phyloP scores from a whole-genome alignment of 331 rosid species.

The Malus hybrid region DNA sequence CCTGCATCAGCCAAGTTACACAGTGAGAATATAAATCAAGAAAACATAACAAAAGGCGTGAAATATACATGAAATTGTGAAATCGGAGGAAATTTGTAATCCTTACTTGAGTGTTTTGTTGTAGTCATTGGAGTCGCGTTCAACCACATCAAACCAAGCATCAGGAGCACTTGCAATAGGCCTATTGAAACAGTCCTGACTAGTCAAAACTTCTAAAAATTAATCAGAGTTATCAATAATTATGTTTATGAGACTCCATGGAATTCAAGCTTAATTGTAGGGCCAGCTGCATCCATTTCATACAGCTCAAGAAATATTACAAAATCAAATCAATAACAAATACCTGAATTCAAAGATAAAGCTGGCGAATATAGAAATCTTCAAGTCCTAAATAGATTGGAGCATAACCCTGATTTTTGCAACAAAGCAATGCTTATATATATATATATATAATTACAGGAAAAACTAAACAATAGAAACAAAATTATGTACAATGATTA shows the following conservation, averaged over 20 bases:
- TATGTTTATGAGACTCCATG: neutral
- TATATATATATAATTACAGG: neutral
- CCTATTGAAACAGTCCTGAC: conserved; percentile 90
- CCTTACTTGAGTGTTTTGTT: conserved; percentile 75
- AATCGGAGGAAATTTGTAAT: neutral
- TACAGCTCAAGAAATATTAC: neutral
- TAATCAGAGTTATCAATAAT: neutral
- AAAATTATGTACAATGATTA: neutral
- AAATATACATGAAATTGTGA: neutral
- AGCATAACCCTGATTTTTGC: conserved; percentile 57
- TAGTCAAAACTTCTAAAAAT: neutral
- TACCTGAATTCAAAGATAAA: conserved; percentile 88
- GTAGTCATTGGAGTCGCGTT: conserved; percentile 79
- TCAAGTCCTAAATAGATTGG: conserved; percentile 89
- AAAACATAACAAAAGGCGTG: neutral
- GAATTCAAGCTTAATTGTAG: neutral
- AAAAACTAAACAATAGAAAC: neutral
- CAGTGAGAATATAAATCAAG: neutral
- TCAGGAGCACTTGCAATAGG: conserved; percentile 97
- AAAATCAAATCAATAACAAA: neutral
- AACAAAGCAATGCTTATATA: neutral
- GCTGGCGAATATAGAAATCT: conserved; percentile 76
- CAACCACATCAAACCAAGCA: conserved; percentile 96
- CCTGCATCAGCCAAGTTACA: conserved; percentile 22
- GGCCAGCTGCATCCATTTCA: neutral